A percentile compares a stretch with the other conserved stretches of the same genome.
Conservation (phyloP, 805 yeast species). For the Pichia phayaonensis region DNA sequence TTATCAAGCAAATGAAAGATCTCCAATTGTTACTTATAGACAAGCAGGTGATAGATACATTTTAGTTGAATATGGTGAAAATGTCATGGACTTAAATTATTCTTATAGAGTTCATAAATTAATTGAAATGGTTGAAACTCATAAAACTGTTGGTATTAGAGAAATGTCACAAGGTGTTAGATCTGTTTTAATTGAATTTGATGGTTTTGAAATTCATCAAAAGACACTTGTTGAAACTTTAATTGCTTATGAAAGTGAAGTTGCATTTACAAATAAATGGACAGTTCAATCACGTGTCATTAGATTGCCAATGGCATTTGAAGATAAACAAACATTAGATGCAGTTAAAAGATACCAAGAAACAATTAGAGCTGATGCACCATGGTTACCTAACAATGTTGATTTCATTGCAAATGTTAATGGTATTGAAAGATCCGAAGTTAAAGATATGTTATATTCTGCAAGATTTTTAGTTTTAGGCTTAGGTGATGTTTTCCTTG, state of each 20-base stretch:
- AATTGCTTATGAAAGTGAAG: conserved; percentile 67
- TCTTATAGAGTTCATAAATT: conserved; percentile 80
- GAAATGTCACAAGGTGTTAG: conserved; percentile 98
- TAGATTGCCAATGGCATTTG: conserved; percentile 93
- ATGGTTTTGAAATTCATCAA: conserved; percentile 58
- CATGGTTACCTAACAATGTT: conserved; percentile 97
- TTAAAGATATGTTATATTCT: conserved; percentile 75
- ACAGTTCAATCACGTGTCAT: conserved; percentile 73
- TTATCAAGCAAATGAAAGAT: conserved; percentile 36
- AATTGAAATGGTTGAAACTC: conserved; percentile 59
- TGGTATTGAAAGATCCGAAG: conserved; percentile 66
- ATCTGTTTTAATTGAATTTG: conserved; percentile 83
- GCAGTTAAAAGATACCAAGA: conserved; percentile 90
- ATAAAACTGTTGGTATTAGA: conserved; percentile 69
- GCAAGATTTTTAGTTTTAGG: conserved; percentile 92
- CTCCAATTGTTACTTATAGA: conserved; percentile 76
- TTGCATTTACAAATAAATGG: conserved; percentile 74
- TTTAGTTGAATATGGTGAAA: conserved; percentile 88
- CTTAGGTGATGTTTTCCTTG: conserved; percentile 93
- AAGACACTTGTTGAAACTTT: conserved; percentile 51
- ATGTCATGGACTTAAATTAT: conserved; percentile 74
- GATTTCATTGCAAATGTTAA: conserved; percentile 90
- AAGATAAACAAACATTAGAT: conserved; percentile 79
- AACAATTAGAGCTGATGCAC: conserved; percentile 88
- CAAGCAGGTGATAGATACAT: conserved; percentile 97